Percentiles rank a stretch among this genome's conserved stretches.
phyloP scores from a whole-genome alignment of 805 yeast species.

The Myxozyma lipomycoides region DNA sequence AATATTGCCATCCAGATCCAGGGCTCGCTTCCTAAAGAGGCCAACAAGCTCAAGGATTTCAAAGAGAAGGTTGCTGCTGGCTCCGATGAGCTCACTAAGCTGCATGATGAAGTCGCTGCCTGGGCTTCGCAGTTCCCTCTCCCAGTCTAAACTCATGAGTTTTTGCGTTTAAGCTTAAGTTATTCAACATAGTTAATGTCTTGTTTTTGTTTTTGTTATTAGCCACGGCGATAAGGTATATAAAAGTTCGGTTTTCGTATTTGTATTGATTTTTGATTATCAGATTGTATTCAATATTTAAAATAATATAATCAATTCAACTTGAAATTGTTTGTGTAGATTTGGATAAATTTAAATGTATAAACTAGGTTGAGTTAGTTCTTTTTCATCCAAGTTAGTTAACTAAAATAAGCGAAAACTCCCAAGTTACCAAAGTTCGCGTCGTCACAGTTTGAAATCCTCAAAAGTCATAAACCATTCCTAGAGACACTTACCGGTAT shows the following conservation, averaged over 20 bases:
- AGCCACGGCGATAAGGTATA: neutral
- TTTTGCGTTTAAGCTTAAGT: neutral
- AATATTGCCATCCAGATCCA: slow-evolving; percentile 66
- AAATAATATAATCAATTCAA: neutral
- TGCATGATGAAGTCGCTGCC: slow-evolving; percentile 72
- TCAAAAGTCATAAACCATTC: too few relatives aligned
- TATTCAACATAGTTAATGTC: neutral
- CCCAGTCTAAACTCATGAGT: slow-evolving; percentile 30
- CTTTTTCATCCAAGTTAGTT: too few relatives aligned
- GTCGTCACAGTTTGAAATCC: too few relatives aligned
- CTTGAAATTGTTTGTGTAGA: neutral
- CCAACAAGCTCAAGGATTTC: slow-evolving; percentile 94
- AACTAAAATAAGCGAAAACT: too few relatives aligned
- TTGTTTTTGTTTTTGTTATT: neutral
- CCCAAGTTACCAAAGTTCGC: too few relatives aligned
- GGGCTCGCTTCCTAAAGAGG: slow-evolving; percentile 77
- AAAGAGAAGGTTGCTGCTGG: slow-evolving; percentile 74
- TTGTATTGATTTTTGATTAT: neutral
- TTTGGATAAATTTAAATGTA: neutral
- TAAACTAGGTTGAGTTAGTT: too few relatives aligned
- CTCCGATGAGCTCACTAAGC: slow-evolving; percentile 59
- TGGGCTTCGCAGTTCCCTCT: slow-evolving; percentile 67
- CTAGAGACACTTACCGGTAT: too few relatives aligned
- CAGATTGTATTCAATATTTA: too few relatives aligned
- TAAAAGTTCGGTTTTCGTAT: neutral